phyloP scores from a whole-genome alignment of 805 yeast genomes.

The Saturnispora serradocipensis region DNA sequence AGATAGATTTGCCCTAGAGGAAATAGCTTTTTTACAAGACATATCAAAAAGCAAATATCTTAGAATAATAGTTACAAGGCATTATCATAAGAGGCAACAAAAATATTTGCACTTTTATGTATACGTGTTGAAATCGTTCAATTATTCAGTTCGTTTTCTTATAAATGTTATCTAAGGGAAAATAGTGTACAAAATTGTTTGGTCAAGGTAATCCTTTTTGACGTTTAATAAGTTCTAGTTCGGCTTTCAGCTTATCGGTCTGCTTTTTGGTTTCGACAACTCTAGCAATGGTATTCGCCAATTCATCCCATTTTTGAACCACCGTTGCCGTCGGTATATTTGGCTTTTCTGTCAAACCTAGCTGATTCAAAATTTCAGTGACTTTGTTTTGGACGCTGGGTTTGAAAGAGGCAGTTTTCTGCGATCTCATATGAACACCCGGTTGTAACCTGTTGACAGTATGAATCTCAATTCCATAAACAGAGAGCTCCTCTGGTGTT shows the following conservation, averaged over 20 bases:
- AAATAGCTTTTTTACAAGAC: neutral
- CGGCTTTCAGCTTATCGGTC: conserved; percentile 80
- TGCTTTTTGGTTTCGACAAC: conserved; percentile 80
- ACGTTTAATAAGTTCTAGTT: conserved; percentile 40
- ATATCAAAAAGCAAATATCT: neutral
- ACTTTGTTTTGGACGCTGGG: conserved; percentile 65
- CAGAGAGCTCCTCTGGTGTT: conserved; percentile 69
- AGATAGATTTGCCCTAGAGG: neutral
- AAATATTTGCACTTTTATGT: neutral
- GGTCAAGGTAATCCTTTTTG: conserved; percentile 21
- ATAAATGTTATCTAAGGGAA: conserved; percentile 14
- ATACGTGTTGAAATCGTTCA: neutral
- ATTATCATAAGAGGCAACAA: neutral
- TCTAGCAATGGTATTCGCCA: conserved; percentile 59
- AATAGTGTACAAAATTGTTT: neutral
- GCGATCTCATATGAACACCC: conserved; percentile 77
- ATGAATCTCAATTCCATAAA: conserved; percentile 75
- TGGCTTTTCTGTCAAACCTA: conserved; percentile 74
- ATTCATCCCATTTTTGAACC: conserved; percentile 64
- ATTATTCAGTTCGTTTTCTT: neutral
- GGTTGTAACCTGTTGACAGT: conserved; percentile 56
- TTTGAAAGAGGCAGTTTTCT: conserved; percentile 68
- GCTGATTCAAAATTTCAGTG: conserved; percentile 56
- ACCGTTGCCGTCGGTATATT: conserved; percentile 80
- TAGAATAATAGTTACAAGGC: neutral